Evolutionary conservation across 257 asterid species (phyloP).

Genomic region (Ehretia macrophylla): DNA sequence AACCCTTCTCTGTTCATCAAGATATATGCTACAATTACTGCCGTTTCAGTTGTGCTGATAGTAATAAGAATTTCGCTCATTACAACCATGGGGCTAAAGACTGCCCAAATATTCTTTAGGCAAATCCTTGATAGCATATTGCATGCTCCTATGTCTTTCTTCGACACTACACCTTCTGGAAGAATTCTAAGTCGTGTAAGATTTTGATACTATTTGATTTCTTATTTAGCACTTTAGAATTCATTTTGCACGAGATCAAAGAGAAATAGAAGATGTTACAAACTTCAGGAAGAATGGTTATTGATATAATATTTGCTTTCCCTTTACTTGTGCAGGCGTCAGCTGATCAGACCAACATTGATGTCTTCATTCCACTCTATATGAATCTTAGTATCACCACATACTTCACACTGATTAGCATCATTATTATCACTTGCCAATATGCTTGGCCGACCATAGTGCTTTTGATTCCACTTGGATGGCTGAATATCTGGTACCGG

Average conservation of each 20-base stretch:
- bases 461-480: constrained; percentile 77
- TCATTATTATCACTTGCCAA: constrained; percentile 82
- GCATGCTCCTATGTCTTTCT: constrained; percentile 98
- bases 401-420: constrained; percentile 54
- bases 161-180: constrained; percentile 98
- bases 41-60: constrained; percentile 36
- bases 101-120: constrained; percentile 77
- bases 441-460: constrained; percentile 88
- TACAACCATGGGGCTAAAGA: constrained; percentile 95
- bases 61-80: too few relatives aligned
- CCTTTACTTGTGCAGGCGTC: constrained; percentile 70
- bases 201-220: too few relatives aligned
- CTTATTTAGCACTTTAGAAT: too few relatives aligned
- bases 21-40: constrained; percentile 52
- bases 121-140: constrained; percentile 73
- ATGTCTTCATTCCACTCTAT: constrained; percentile 68
- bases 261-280: too few relatives aligned
- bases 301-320: too few relatives aligned
- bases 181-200: constrained; percentile 90
- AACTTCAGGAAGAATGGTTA: too few relatives aligned
- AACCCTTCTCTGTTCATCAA: constrained; percentile 65
- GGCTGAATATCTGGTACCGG: constrained; percentile 91
- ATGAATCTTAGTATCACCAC: constrained; percentile 45
- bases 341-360: constrained; percentile 83
- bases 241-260: too few relatives aligned